These are phyloP conservation scores for Eutypella sp. DNA, from an alignment of 2,329 filamentous ascomycete species.

Conservation along the genomic window DNA sequence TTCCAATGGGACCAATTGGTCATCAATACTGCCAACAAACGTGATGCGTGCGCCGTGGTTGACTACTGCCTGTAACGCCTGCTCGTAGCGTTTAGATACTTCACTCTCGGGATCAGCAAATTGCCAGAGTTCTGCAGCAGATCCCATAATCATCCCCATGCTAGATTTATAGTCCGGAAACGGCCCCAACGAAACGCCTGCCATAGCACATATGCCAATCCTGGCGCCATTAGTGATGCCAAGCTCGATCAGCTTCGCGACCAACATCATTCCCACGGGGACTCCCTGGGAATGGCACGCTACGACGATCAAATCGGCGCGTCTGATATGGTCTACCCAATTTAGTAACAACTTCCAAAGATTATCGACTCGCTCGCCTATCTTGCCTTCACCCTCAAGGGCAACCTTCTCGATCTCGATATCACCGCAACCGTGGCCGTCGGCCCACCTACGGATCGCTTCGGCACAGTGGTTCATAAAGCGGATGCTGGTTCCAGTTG, in stretches of 20 bases:
- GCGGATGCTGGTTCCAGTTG: constrained; percentile 88
- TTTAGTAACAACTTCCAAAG: constrained; percentile 93
- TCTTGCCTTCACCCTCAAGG: constrained; percentile 89
- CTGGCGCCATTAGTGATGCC: constrained; percentile 73
- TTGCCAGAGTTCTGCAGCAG: constrained; percentile 91
- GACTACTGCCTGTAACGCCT: constrained; percentile 68
- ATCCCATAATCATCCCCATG: constrained; percentile 79
- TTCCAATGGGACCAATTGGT: constrained; percentile 92
- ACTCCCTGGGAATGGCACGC: constrained; percentile 95
- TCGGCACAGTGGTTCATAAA: constrained; percentile 86
- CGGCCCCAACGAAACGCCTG: constrained; percentile 87
- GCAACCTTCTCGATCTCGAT: constrained; percentile 89
- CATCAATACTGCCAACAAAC: constrained; percentile 91
- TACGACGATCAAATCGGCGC: constrained; percentile 85
- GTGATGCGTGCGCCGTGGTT: constrained; percentile 77
- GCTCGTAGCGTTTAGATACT: constrained; percentile 76
- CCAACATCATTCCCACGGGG: constrained; percentile 84
- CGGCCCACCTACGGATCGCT: constrained; percentile 78
- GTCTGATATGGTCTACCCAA: constrained; percentile 85
- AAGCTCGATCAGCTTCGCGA: constrained; percentile 88
- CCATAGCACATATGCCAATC: constrained; percentile 81
- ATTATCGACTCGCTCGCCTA: constrained; percentile 82
- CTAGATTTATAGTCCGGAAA: constrained; percentile 89
- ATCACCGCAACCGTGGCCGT: constrained; percentile 65
- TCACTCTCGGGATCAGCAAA: constrained; percentile 78